Conservation (phyloP, 1,284 basidiomycete genomes). For the Moniliophthora roreri region DNA sequence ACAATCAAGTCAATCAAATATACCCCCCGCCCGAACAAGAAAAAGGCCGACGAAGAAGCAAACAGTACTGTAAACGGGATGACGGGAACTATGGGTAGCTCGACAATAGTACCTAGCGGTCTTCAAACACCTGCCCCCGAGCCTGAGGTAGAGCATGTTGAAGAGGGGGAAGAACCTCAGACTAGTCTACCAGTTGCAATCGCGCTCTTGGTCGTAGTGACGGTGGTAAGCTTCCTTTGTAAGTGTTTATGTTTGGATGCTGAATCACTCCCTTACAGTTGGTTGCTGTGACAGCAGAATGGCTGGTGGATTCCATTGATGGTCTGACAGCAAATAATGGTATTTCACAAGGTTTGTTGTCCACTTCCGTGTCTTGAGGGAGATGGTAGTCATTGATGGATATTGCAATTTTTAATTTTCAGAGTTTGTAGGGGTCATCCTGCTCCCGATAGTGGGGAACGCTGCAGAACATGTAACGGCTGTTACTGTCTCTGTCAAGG, state of each 20-base stretch:
- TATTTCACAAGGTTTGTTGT: slow-evolving; percentile 65
- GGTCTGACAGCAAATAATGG: slow-evolving; percentile 46
- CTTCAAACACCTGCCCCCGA: background rate
- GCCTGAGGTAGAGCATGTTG: slow-evolving; percentile 25
- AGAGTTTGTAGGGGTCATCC: slow-evolving; percentile 86
- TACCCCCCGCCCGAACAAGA: slow-evolving; percentile 17
- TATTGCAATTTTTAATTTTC: too few relatives aligned
- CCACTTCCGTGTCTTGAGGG: too few relatives aligned
- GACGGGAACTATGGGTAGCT: background rate
- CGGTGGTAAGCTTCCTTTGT: too few relatives aligned
- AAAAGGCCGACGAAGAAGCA: slow-evolving; percentile 11
- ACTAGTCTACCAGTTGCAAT: slow-evolving; percentile 56
- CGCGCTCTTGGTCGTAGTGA: slow-evolving; percentile 55
- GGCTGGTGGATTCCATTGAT: slow-evolving; percentile 78
- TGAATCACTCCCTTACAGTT: too few relatives aligned
- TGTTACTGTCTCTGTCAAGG: slow-evolving; percentile 83
- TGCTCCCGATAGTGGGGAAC: slow-evolving; percentile 88
- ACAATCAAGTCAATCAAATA: slow-evolving; percentile 43
- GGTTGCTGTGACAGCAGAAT: slow-evolving; percentile 85
- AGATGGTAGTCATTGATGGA: too few relatives aligned
- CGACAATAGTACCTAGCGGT: background rate
- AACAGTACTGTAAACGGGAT: background rate
- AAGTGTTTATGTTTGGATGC: too few relatives aligned
- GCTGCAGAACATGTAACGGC: slow-evolving; percentile 89
- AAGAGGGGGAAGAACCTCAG: slow-evolving; percentile 54